A percentile compares a stretch with the other conserved stretches of the same genome.
phyloP scores from a whole-genome alignment of 768 basidiomycete genomes.

The Leucocoprinus leucothites region DNA sequence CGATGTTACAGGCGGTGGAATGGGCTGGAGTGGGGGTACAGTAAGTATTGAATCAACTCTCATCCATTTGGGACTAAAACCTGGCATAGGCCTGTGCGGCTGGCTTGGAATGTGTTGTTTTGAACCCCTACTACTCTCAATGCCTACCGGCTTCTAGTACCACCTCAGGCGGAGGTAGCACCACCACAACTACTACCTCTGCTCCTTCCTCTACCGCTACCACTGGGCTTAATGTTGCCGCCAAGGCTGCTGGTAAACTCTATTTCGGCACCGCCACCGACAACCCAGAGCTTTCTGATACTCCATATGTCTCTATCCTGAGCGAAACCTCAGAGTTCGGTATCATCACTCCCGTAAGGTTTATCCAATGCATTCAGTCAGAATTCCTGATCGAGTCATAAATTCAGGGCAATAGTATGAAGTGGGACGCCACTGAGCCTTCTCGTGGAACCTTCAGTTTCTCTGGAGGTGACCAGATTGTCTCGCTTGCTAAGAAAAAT shows the following conservation, averaged over 20 bases:
- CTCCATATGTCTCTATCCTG: conserved; percentile 35
- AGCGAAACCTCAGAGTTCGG: conserved; percentile 36
- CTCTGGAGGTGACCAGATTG: conserved; percentile 41
- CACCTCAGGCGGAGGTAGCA: background rate
- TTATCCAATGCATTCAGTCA: background rate
- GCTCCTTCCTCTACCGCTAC: background rate
- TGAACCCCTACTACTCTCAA: conserved; percentile 13
- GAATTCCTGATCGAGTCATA: background rate
- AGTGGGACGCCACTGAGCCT: conserved; percentile 58
- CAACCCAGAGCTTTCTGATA: conserved; percentile 41
- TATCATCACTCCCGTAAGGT: conserved; percentile 40
- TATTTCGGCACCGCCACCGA: conserved; percentile 54
- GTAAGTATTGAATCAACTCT: conserved; percentile 14
- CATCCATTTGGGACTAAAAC: background rate
- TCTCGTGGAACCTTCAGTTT: conserved; percentile 47
- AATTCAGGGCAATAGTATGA: conserved; percentile 44
- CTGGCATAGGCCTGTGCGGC: conserved; percentile 6
- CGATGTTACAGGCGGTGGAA: conserved; percentile 21
- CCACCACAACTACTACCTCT: background rate
- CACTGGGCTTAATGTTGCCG: conserved; percentile 13
- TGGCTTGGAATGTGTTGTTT: conserved; percentile 34
- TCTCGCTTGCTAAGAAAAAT: conserved; percentile 40
- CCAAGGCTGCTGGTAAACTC: conserved; percentile 38
- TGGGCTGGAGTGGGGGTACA: conserved; percentile 26
- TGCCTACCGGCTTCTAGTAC: background rate